These are phyloP conservation scores for Zasmidium angulare DNA, from an alignment of 2,329 filamentous ascomycete species.

Conservation along the genomic window DNA sequence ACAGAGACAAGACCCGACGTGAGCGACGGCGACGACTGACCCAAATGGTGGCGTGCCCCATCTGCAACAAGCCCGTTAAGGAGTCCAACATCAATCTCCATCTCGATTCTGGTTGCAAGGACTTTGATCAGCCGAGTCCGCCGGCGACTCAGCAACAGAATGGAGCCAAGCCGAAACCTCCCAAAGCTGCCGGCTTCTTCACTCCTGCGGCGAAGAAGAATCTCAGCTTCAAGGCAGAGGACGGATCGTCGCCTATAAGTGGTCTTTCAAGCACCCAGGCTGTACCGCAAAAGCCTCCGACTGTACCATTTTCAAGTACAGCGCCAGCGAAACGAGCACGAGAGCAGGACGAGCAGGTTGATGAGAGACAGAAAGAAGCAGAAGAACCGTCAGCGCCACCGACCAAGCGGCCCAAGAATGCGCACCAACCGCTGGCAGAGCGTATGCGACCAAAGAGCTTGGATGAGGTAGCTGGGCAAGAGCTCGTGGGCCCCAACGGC, in stretches of 20 bases:
- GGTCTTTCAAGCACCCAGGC: slow-evolving; percentile 21
- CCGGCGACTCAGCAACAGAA: slow-evolving; percentile 31
- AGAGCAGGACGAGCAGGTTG: slow-evolving; percentile 24
- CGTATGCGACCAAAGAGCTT: slow-evolving; percentile 84
- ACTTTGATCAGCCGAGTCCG: slow-evolving; percentile 55
- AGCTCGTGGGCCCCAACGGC: slow-evolving; percentile 81
- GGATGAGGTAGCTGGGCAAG: slow-evolving; percentile 87
- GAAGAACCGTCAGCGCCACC: slow-evolving; percentile 43
- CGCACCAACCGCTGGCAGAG: slow-evolving; percentile 80
- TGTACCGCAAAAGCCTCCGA: slow-evolving; percentile 14
- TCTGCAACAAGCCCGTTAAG: slow-evolving; percentile 45
- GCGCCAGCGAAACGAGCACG: slow-evolving; percentile 28
- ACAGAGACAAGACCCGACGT: not conserved
- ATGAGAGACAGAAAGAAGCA: slow-evolving; percentile 7
- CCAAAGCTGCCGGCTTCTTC: slow-evolving; percentile 56
- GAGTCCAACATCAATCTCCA: slow-evolving; percentile 80
- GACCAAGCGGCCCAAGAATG: slow-evolving; percentile 67
- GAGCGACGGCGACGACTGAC: not conserved
- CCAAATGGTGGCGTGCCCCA: slow-evolving; percentile 36
- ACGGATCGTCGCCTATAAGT: slow-evolving; percentile 22
- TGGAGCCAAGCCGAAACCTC: slow-evolving; percentile 16
- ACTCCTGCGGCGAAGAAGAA: slow-evolving; percentile 49
- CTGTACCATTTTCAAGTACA: slow-evolving; percentile 21
- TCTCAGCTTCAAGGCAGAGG: slow-evolving; percentile 29
- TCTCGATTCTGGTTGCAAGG: slow-evolving; percentile 78